Evolutionary conservation across 2,329 filamentous ascomycete genomes (phyloP).

Genomic region (Neofusicoccum parvum): DNA sequence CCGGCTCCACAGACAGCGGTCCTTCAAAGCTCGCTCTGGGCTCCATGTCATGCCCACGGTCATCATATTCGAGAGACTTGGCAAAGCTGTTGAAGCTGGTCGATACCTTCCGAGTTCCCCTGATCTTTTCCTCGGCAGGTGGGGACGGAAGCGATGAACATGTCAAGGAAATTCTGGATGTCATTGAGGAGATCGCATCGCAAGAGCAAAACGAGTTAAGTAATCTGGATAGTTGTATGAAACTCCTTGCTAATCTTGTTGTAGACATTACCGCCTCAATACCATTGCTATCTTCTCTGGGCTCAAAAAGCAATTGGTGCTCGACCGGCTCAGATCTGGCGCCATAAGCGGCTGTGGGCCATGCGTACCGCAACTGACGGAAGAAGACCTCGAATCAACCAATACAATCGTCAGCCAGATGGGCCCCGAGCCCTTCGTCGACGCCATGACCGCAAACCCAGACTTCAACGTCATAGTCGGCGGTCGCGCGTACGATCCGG

Average conservation of each 20-base stretch:
- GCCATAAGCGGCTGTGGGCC: neutral
- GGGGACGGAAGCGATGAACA: constrained; percentile 31
- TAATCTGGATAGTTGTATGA: too few species aligned
- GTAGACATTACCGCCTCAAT: neutral
- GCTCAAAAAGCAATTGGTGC: neutral
- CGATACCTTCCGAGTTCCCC: constrained; percentile 23
- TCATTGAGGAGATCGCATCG: constrained; percentile 1
- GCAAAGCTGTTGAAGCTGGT: constrained; percentile 26
- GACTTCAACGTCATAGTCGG: constrained; percentile 54
- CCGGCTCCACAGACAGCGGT: constrained; percentile 31
- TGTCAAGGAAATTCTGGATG: constrained; percentile 26
- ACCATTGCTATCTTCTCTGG: neutral
- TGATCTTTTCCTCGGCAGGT: constrained; percentile 30
- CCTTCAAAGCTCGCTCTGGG: constrained; percentile 31
- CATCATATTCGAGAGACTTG: constrained; percentile 28
- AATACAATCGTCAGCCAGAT: constrained; percentile 49
- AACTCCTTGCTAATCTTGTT: too few species aligned
- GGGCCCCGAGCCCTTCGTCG: constrained; percentile 49
- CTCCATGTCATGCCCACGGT: constrained; percentile 25
- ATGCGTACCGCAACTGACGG: constrained; percentile 8
- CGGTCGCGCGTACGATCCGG: constrained; percentile 39
- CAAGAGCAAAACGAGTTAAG: neutral
- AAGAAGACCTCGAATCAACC: constrained; percentile 42
- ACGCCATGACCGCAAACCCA: constrained; percentile 44
- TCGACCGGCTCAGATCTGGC: neutral